Evolutionary conservation across 331 rosid genomes (phyloP), one percentile per base, ranked within the genome.

Genomic region (Erythrophleum ivorense): DNA sequence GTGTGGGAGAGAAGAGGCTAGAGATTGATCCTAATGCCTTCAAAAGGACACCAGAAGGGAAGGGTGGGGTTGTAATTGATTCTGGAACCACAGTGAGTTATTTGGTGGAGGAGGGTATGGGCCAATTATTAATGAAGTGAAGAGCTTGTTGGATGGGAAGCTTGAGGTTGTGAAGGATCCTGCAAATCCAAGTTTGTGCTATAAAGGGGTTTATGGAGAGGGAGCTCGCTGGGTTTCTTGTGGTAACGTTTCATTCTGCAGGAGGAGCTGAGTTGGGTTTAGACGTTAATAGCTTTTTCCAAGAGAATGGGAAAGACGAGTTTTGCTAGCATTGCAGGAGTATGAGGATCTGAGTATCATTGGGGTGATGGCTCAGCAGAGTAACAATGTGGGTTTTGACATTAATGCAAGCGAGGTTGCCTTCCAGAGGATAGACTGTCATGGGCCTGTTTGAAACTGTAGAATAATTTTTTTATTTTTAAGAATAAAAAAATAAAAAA

Each of bases 251-350:
- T 9, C 48, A 71, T 21, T 70, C 71, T 14, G 78, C 52, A 0
- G 75, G 46, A 12, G 69, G 79, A 9, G 75, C 43, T 9, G 86
- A 83, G 1, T 19, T 77, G 57, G 52, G 16, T 1, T 31, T 83
- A 18, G 82, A 72, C 34, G 7, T 19, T 1, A 9, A 65, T 54
- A 72, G 82, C 70, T 12, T 78, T 12, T 83, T 83, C 6, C 0
- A 18, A 0, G 79, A 71, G 24, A 34, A 33, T 40, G 62, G 76
- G 15, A 15, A 36, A 4, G 34, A 46, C 1, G 71, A 64, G 21
- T 33, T 83, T 24, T 83, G 83, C 18, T 83, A 76, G 83, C 80
- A 0, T 43, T 81, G 53, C 43, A 29, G 68, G 59, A 54, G 10
- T 54, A 59, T 54, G 59, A 33, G 2, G 65, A 72, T 5, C 60